Evolutionary conservation across 371 early-diverging fungal genomes (phyloP).

Genomic region (Coemansia sp.): DNA sequence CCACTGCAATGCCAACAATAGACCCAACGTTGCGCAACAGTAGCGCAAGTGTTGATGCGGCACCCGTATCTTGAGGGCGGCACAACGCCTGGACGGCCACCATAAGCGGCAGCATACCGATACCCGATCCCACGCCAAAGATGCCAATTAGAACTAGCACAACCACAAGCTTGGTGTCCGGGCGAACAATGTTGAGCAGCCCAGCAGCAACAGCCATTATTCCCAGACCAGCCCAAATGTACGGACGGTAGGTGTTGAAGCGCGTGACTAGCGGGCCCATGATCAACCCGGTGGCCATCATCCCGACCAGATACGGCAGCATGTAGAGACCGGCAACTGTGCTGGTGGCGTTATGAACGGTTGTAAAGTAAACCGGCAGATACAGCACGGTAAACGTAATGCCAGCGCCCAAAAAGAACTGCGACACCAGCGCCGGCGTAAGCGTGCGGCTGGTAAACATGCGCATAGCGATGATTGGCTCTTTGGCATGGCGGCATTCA

Average conservation of each 20-base stretch:
- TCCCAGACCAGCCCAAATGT: conserved; percentile 29
- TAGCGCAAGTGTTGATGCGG: conserved; percentile 42
- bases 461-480: conserved; percentile 63
- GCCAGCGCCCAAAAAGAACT: conserved; percentile 65
- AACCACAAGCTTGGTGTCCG: conserved; percentile 14
- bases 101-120: conserved; percentile 57
- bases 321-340: conserved; percentile 60
- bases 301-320: conserved; percentile 57
- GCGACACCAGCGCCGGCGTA: conserved; percentile 30
- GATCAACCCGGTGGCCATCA: conserved; percentile 20
- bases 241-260: conserved; percentile 36
- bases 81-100: conserved; percentile 45
- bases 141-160: conserved; percentile 21
- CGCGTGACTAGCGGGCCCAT: conserved; percentile 21
- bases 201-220: conserved; percentile 23
- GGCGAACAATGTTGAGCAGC: conserved; percentile 23
- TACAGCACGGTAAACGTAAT: conserved; percentile 73
- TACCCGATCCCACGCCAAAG: conserved; percentile 65
- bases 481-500: conserved; percentile 56
- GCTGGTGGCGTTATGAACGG: conserved; percentile 56
- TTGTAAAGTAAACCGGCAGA: conserved; percentile 57
- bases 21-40: conserved; percentile 43
- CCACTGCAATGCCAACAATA: conserved; percentile 50
- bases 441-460: conserved; percentile 43
- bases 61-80: conserved; percentile 31